Evolutionary conservation across 352 stramenopile species (phyloP), one percentile per base, ranked within the genome.

Genomic region (Globisporangium barbulae): DNA sequence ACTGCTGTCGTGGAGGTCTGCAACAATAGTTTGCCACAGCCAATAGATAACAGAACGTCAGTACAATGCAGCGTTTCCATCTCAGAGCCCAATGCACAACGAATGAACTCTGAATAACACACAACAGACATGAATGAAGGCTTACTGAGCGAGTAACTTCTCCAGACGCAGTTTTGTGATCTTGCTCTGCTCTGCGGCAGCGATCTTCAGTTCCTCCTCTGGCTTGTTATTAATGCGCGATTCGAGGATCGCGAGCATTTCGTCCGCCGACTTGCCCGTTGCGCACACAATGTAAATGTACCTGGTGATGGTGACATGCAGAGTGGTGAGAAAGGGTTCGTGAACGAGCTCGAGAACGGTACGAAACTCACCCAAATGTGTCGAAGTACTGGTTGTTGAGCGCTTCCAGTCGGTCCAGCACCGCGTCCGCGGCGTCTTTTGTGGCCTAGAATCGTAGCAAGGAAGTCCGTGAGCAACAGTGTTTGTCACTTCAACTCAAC

Each of bases 261-360:
- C 82, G 5, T 76, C 61, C 4, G 84, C 82, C 15, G 82, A 90
- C 59, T 93, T 93, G 55, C 82, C 82, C 39, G 84, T 93, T 12
- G 82, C 82, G 52, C 84, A 93, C 12, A 93, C 78, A 54, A 93
- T 91, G 71, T 85, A 93, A 33, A 91, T 90, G 67, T 89, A 91
- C 15, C 79, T 90, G 50, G 10, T 33, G 25, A 3, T 19, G 5
- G 31, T 2, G 13, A 30, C 50, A 44, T 48, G 6, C 17, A 21
- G 2, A 48, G 19, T 45, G 39, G 39, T 45, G 39, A 45, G 39
- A 45, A n/a, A 8, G 13, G 41, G 41, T 47, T 21, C 17, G 21
- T 41, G 35, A 15, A 21, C n/a, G 17, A 15, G 13, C 15, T n/a
- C 41, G 15, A 8, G 15, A 28, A 25, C 25, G 12, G 8, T 56